These are phyloP conservation scores for Trichomonascus vanleenenianus DNA, from an alignment of 805 yeast species.

Conservation along the genomic window DNA sequence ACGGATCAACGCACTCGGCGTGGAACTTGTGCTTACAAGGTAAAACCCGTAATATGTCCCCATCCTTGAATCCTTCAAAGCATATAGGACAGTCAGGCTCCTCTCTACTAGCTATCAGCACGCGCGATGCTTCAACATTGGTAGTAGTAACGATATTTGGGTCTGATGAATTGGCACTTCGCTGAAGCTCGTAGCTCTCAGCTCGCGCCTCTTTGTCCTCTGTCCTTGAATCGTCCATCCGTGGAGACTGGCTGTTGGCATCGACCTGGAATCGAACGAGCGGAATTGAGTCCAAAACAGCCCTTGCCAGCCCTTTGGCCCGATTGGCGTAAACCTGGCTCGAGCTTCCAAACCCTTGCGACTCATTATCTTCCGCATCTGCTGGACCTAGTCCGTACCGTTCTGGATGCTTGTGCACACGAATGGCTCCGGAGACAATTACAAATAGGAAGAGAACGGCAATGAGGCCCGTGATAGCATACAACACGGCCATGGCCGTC, in stretches of 20 bases:
- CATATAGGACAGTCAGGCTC: slow-evolving; percentile 59
- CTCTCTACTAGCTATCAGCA: neutral
- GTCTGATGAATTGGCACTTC: too few species aligned
- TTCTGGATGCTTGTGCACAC: slow-evolving; percentile 30
- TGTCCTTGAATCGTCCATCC: too few species aligned
- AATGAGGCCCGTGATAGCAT: slow-evolving; percentile 24
- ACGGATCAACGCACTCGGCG: slow-evolving; percentile 71
- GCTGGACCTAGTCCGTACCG: slow-evolving; percentile 22
- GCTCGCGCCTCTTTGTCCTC: too few species aligned
- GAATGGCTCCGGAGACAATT: slow-evolving; percentile 27
- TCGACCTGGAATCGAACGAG: slow-evolving; percentile 19
- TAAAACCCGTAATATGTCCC: slow-evolving; percentile 55
- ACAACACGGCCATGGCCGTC: slow-evolving; percentile 26
- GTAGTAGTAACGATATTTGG: too few species aligned
- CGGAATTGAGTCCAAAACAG: slow-evolving; percentile 31
- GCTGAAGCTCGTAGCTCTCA: too few species aligned
- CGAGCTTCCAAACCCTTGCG: slow-evolving; percentile 11
- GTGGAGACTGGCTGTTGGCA: neutral
- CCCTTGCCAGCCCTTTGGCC: slow-evolving; percentile 31
- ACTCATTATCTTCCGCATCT: slow-evolving; percentile 2
- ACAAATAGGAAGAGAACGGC: slow-evolving; percentile 24
- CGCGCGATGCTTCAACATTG: neutral
- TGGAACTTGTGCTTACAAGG: slow-evolving; percentile 84
- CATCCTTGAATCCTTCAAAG: slow-evolving; percentile 55
- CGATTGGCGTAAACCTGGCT: slow-evolving; percentile 13